phyloP scores from a whole-genome alignment of 1,284 basidiomycete genomes.

The Trichosporon coremiiforme region DNA sequence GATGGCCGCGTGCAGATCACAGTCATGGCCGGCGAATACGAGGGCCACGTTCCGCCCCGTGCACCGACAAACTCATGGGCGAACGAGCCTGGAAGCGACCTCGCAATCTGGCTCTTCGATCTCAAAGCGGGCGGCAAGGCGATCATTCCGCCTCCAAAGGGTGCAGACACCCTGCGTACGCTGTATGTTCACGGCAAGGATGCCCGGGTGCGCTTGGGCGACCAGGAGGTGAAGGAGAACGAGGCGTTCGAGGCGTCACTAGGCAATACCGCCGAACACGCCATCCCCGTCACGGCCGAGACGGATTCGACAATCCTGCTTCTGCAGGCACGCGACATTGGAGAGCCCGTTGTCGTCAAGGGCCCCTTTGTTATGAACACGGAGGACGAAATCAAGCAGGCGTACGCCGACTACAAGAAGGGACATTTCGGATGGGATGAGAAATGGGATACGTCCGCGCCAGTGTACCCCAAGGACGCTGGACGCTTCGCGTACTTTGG shows the following conservation, averaged over 20 bases:
- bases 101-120: conserved; percentile 30
- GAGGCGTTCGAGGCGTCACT: conserved; percentile 23
- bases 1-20: conserved; percentile 19
- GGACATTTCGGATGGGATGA: conserved; percentile 27
- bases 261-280: background rate
- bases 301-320: conserved; percentile 24
- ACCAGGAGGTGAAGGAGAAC: conserved; percentile 21
- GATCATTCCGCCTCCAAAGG: conserved; percentile 28
- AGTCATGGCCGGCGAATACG: conserved; percentile 30
- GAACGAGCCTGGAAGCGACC: conserved; percentile 26
- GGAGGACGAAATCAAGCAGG: conserved; percentile 28
- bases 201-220: background rate
- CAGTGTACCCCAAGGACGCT: conserved; percentile 17
- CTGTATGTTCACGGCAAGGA: conserved; percentile 29
- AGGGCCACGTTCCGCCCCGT: conserved; percentile 20
- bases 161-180: conserved; percentile 23
- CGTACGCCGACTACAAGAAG: conserved; percentile 27
- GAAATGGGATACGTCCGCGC: conserved; percentile 23
- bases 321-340: conserved; percentile 28
- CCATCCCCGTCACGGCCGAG: background rate
- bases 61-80: conserved; percentile 27
- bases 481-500: conserved; percentile 24
- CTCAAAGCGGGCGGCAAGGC: conserved; percentile 25
- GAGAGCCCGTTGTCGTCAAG: conserved; percentile 30
- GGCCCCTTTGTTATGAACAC: conserved; percentile 34